phyloP scores from a whole-genome alignment of 371 early-diverging fungal species.

The Chytridium lagenaria region DNA sequence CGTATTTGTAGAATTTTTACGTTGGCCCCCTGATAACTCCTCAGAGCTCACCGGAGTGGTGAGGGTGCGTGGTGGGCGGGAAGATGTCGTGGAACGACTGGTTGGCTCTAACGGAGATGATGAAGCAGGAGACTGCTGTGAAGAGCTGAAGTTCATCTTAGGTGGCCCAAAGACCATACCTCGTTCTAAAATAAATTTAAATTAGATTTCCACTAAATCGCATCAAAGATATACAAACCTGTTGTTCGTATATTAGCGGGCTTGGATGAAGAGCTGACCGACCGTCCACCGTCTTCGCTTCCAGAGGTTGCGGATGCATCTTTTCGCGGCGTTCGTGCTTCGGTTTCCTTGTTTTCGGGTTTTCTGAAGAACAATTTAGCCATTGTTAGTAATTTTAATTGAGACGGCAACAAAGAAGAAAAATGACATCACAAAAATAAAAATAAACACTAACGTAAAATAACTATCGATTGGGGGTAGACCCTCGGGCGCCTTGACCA shows the following conservation, averaged over 20 bases:
- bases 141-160: conserved; percentile 39
- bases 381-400: no score
- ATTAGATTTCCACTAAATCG: neutral
- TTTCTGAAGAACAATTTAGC: neutral
- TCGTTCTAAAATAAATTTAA: conserved; percentile 18
- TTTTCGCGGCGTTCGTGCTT: neutral
- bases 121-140: conserved; percentile 16
- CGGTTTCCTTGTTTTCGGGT: neutral
- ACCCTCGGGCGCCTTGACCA: conserved; percentile 22
- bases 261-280: neutral
- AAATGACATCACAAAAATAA: neutral
- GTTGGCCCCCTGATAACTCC: neutral
- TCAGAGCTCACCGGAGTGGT: conserved; percentile 10
- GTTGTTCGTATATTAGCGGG: neutral
- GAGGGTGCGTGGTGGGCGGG: conserved; percentile 9
- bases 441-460: conserved; percentile 15
- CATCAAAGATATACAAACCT: neutral
- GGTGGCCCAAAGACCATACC: conserved; percentile 40
- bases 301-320: no score
- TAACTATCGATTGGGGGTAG: conserved; percentile 29
- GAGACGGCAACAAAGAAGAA: neutral
- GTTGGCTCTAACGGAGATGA: neutral
- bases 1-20: neutral
- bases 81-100: neutral
- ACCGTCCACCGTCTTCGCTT: neutral